phyloP scores from a whole-genome alignment of 805 yeast species.

The Saccharomyces kudriavzevii region DNA sequence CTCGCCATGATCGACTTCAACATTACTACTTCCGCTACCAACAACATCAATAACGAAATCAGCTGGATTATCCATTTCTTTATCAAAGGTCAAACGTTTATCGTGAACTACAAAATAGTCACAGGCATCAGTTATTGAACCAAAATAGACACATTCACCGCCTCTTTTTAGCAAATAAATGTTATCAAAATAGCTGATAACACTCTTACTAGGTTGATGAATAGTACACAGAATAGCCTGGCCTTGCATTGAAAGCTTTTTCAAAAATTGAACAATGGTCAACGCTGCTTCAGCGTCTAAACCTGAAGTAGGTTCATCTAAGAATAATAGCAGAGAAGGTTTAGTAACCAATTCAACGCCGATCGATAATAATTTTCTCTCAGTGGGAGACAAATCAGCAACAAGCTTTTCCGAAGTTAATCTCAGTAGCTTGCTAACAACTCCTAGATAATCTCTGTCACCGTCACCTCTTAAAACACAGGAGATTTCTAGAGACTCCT shows the following conservation, averaged over 20 bases:
- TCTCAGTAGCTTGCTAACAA: conserved; percentile 35
- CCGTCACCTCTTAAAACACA: conserved; percentile 38
- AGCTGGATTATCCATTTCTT: conserved; percentile 50
- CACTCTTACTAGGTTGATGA: conserved; percentile 55
- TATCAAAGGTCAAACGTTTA: conserved; percentile 44
- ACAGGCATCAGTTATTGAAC: conserved; percentile 56
- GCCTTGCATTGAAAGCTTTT: conserved; percentile 41
- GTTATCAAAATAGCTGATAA: conserved; percentile 51
- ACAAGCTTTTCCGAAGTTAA: conserved; percentile 37
- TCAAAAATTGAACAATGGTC: conserved; percentile 46
- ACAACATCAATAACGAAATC: conserved; percentile 59
- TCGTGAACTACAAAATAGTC: conserved; percentile 46
- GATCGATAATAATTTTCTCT: conserved; percentile 43
- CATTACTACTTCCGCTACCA: conserved; percentile 57
- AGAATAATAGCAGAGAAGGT: conserved; percentile 43
- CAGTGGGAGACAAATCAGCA: conserved; percentile 44
- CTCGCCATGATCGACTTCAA: conserved; percentile 32
- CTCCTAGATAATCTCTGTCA: conserved; percentile 15
- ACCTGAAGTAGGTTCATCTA: conserved; percentile 56
- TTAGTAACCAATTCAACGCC: conserved; percentile 47
- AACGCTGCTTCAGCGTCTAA: conserved; percentile 50
- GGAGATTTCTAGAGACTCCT: conserved; percentile 43
- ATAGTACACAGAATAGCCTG: conserved; percentile 50
- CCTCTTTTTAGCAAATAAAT: conserved; percentile 53
- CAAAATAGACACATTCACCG: conserved; percentile 60